Base-by-base conservation (phyloP, 169 alveolate species). In the Plasmodium gaboni region DNA sequence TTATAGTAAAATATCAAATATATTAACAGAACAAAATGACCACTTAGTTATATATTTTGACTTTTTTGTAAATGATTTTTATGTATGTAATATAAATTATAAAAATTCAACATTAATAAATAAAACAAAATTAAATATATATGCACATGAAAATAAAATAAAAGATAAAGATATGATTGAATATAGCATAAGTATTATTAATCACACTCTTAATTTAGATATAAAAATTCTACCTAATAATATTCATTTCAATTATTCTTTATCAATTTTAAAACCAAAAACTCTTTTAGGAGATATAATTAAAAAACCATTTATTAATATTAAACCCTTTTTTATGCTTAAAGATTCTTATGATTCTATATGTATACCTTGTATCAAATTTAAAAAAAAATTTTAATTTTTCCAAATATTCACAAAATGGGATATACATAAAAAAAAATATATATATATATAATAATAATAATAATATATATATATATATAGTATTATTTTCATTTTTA, bases 41-140 rank as follows among this genome's bases (percentile, higher is more conserved):
- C 28, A 68, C 2, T 61, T 83, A 48, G 91, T 57, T 12, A 83
- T 83, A 22, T 83, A 83, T 19, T 83, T 83, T 68, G 91, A 83
- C 19, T 83, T 83, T 68, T 68, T 83, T 55, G 91, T 83, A 55
- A 83, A 83, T 42, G 91, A 83, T 83, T 83, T 83, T 68, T 83
- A 83, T 48, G 85, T 26, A 38, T 83, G 91, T 50, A 83, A 68
- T 63, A 22, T 83, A 67, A 83, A 83, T 50, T 68, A 68, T 28
- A 46, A 48, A 24, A 26, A 61, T 48, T 67, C 48, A 28, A 55
- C 64, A 57, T 57, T 83, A 67, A 1, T 83, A 63, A 83, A 83
- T 53, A 83, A 72, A 71, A 83, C 85, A 9, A 83, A 83, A 60
- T 55, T 83, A 63, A 83, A 83, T 48, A 68, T 83, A 67, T 61